Conservation (phyloP, 306 rosid species). For the Sesbania bispinosa region DNA sequence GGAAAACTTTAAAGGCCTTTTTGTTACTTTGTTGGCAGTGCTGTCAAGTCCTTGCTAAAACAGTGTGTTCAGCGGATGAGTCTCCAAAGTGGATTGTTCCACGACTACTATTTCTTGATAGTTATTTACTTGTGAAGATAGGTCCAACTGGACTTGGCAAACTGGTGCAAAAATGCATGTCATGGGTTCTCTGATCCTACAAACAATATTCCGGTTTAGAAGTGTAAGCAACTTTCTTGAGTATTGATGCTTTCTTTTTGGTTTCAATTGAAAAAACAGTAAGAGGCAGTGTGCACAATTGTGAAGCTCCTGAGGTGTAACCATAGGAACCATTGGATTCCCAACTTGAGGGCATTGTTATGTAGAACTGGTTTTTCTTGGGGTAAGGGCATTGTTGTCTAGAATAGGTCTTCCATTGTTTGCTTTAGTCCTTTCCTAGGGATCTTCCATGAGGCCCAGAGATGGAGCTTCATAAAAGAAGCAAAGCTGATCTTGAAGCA, state of each 20-base stretch:
- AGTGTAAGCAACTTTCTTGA: slow-evolving; percentile 33
- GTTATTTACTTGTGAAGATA: slow-evolving; percentile 57
- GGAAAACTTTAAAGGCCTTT: slow-evolving; percentile 11
- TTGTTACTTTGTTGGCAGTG: slow-evolving; percentile 51
- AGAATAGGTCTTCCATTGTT: not conserved
- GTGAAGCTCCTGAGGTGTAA: slow-evolving; percentile 34
- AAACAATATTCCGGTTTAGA: slow-evolving; percentile 54
- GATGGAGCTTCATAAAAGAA: slow-evolving; percentile 7
- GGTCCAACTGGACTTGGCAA: slow-evolving; percentile 73
- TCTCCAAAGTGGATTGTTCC: slow-evolving; percentile 70
- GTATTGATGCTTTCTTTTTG: not conserved
- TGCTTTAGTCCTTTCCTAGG: slow-evolving; percentile 4
- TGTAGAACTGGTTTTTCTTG: not conserved
- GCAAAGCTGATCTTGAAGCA: slow-evolving; percentile 19
- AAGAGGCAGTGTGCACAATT: not conserved
- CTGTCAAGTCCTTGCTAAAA: slow-evolving; percentile 71
- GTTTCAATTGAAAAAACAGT: not conserved
- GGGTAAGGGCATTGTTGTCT: not conserved
- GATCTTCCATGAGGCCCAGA: not conserved
- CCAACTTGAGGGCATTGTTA: not conserved
- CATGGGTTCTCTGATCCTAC: slow-evolving; percentile 87
- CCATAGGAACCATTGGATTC: slow-evolving; percentile 5
- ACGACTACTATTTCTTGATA: slow-evolving; percentile 76
- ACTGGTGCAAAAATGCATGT: slow-evolving; percentile 57
- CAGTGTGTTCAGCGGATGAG: slow-evolving; percentile 55